Evolutionary conservation across 2,329 filamentous ascomycete genomes (phyloP).

Genomic region (Hyphodiscus sp.): DNA sequence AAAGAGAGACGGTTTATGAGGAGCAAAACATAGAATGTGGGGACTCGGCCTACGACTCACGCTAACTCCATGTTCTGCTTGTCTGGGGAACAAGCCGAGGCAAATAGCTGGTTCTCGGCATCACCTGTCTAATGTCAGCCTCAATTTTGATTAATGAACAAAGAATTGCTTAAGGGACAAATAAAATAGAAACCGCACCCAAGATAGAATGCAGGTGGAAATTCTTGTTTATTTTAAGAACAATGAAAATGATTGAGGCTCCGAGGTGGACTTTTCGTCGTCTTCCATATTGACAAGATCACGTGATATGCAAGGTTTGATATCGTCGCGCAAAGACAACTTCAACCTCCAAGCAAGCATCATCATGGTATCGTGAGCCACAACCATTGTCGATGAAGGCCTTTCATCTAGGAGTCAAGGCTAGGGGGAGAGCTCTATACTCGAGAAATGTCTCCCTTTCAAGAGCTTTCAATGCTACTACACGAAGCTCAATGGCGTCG

Average conservation of each 20-base stretch:
- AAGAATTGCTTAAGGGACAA: background rate
- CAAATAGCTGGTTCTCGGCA: background rate
- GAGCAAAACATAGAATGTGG: background rate
- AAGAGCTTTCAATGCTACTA: background rate
- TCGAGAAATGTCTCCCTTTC: background rate
- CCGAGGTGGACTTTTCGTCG: background rate
- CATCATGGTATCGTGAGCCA: background rate
- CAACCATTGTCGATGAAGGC: constrained; percentile 11
- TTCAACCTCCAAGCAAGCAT: background rate
- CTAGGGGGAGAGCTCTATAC: background rate
- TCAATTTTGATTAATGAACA: background rate
- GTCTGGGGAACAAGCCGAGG: background rate
- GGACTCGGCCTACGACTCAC: background rate
- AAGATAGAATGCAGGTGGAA: too few relatives aligned
- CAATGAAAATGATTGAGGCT: too few relatives aligned
- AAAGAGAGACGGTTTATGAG: constrained; percentile 2
- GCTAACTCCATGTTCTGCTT: background rate
- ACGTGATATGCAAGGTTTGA: background rate
- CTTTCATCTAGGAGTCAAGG: background rate
- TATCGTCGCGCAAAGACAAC: background rate
- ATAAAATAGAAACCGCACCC: background rate
- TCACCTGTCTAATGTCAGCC: background rate
- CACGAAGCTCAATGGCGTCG: background rate
- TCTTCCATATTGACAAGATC: background rate
- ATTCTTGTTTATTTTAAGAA: too few relatives aligned